Evolutionary conservation across 805 yeast genomes (phyloP).

Genomic region (Zygosaccharomyces gambellarensis): DNA sequence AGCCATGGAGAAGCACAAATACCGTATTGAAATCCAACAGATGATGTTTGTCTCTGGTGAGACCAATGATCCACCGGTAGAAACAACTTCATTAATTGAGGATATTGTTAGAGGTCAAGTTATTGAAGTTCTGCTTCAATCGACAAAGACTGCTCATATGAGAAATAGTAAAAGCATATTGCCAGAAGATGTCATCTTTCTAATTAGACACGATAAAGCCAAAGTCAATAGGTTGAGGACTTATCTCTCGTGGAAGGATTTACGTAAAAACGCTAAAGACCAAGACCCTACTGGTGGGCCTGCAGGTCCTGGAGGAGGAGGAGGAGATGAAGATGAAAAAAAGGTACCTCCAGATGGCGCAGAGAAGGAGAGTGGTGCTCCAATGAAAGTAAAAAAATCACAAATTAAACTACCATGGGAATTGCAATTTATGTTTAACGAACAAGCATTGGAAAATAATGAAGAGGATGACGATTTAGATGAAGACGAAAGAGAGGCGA

Average conservation of each 20-base stretch:
- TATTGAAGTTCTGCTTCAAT: slow-evolving; percentile 72
- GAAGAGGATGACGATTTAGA: slow-evolving; percentile 65
- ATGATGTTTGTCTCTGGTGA: slow-evolving; percentile 99
- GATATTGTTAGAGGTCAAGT: slow-evolving; percentile 95
- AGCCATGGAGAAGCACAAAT: slow-evolving; percentile 52
- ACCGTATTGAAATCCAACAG: slow-evolving; percentile 89
- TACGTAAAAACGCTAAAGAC: slow-evolving; percentile 73
- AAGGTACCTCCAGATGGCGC: slow-evolving; percentile 30
- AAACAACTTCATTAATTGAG: slow-evolving; percentile 87
- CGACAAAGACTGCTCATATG: slow-evolving; percentile 68
- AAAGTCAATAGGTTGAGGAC: slow-evolving; percentile 89
- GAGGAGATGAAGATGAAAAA: slow-evolving; percentile 39
- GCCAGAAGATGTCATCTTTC: slow-evolving; percentile 89
- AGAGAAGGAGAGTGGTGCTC: slow-evolving; percentile 40
- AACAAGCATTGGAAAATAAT: slow-evolving; percentile 74
- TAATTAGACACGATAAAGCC: slow-evolving; percentile 89
- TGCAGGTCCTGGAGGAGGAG: slow-evolving; percentile 47
- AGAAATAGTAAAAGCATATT: slow-evolving; percentile 81
- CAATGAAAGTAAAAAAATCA: slow-evolving; percentile 63
- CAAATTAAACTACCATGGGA: slow-evolving; percentile 93
- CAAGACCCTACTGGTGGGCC: slow-evolving; percentile 60
- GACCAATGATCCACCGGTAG: slow-evolving; percentile 87
- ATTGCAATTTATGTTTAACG: slow-evolving; percentile 85
- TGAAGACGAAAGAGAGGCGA: slow-evolving; percentile 87
- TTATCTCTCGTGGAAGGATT: slow-evolving; percentile 94